Evolutionary conservation across 495 filamentous ascomycete species (phyloP).

Genomic region (Pyrenula massariospora): DNA sequence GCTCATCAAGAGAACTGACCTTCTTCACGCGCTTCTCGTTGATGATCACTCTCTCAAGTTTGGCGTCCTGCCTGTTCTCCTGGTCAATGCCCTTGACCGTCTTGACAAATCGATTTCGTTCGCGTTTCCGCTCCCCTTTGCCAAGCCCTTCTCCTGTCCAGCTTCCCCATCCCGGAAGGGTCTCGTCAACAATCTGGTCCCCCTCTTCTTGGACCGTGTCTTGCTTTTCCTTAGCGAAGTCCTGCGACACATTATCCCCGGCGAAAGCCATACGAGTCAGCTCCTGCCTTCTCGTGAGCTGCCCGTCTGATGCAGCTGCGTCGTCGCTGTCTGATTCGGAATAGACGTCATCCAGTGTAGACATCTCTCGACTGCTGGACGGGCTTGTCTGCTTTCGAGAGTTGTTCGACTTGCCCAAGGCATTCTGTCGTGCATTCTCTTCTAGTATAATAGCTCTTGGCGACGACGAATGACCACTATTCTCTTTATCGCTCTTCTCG

Average conservation of each 20-base stretch:
- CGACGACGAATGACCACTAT: not conserved
- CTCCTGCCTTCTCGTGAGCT: conserved; percentile 47
- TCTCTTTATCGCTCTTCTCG: not conserved
- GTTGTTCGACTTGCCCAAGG: not conserved
- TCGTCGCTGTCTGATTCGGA: conserved; percentile 39
- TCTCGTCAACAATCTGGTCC: conserved; percentile 73
- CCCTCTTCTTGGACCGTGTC: conserved; percentile 65
- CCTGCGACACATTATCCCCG: conserved; percentile 72
- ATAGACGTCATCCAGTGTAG: conserved; percentile 5
- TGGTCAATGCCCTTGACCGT: conserved; percentile 67
- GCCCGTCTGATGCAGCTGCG: conserved; percentile 29
- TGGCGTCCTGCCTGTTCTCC: conserved; percentile 69
- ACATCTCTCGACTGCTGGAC: too few relatives aligned
- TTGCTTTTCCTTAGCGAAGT: conserved; percentile 73
- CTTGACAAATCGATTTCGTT: conserved; percentile 41
- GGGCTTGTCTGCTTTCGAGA: conserved; percentile 9
- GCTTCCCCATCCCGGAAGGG: conserved; percentile 83
- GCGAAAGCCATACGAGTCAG: conserved; percentile 81
- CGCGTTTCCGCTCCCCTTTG: conserved; percentile 48
- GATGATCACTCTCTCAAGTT: conserved; percentile 75
- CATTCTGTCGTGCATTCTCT: too few relatives aligned
- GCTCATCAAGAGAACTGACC: conserved; percentile 40
- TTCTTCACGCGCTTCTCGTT: conserved; percentile 88
- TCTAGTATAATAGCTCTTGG: not conserved
- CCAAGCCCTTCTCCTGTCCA: conserved; percentile 76